Evolutionary conservation across 257 asterid species (phyloP), one percentile per base, ranked within the genome.

Genomic region (Solanum chmielewskii): DNA sequence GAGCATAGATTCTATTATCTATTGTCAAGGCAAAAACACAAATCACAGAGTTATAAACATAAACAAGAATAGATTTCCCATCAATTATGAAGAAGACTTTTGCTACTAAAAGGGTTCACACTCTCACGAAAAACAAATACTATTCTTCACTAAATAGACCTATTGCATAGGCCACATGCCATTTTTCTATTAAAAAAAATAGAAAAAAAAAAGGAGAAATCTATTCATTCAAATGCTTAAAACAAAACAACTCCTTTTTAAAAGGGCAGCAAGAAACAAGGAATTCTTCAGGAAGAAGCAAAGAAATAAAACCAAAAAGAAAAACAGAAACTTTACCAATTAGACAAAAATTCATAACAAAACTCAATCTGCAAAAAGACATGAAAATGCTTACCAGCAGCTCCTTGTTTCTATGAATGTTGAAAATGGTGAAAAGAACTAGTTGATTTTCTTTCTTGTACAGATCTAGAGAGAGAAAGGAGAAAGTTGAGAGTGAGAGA

Each of bases 381-480:
- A 75, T 23, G n/a, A 75, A n/a, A 75, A 23, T 9, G 83, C 60
- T 42, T 37, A 42, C 83, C 83, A 69, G 42, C 3, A 69, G 42
- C 23, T 69, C 11, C 9, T 68, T 66, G 21, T 21, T 27, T 29
- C 73, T 66, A 16, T 64, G 29, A 73, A 29, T 16, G 41, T 11
- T 12, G 56, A 39, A 39, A 49, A 83, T 49, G 18, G 73, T 7
- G 64, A 56, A 70, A 70, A 85, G 35, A 78, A 42, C 14, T 56
- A 10, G 47, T 20, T 16, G 39, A 37, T 7, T 59, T 59, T 33
- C 35, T 33, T 44, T 52, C 27, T 52, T 85, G 71, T 84, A 89
- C 88, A 92, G 98, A 94, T 96, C 97, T 94, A 93, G 92, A 92
- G 89, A 92, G 93, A 89, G 91, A 91, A 88, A 75, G 35, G 88